These are phyloP conservation scores for Phytopythium chamaehyphon DNA, from an alignment of 352 stramenopile genomes.

Conservation along the genomic window DNA sequence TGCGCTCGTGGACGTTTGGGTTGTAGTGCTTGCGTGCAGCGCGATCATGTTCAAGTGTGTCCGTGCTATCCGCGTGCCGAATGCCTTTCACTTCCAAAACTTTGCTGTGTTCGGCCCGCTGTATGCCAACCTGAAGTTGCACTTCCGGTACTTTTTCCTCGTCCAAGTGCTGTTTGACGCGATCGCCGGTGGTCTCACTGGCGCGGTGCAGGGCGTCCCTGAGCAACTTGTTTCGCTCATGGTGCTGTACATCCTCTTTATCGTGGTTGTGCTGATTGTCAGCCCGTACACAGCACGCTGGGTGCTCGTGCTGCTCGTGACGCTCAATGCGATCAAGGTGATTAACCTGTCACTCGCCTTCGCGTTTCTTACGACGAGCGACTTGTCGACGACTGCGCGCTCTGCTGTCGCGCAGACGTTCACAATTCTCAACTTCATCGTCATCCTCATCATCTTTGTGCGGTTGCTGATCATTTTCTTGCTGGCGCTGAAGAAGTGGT, in stretches of 20 bases:
- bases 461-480: conserved; percentile 59
- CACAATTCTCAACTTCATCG: conserved; percentile 51
- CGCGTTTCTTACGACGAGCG: conserved; percentile 49
- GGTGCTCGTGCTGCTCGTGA: conserved; percentile 29
- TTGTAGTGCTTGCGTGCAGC: conserved; percentile 37
- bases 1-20: conserved; percentile 40
- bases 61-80: conserved; percentile 23
- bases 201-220: conserved; percentile 33
- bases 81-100: conserved; percentile 43
- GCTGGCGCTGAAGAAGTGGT: conserved; percentile 46
- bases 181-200: conserved; percentile 45
- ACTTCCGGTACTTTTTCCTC: conserved; percentile 63
- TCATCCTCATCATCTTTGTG: conserved; percentile 53
- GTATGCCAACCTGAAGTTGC: conserved; percentile 49
- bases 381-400: conserved; percentile 28
- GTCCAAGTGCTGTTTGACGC: conserved; percentile 43
- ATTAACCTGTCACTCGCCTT: conserved; percentile 50
- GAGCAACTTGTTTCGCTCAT: conserved; percentile 52
- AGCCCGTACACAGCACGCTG: conserved; percentile 39
- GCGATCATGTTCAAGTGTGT: conserved; percentile 42
- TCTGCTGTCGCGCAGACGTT: conserved; percentile 43
- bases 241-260: conserved; percentile 44
- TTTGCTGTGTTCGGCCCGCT: conserved; percentile 52
- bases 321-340: conserved; percentile 39
- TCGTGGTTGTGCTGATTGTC: conserved; percentile 43